Percentiles rank a stretch among this genome's conserved stretches.
Evolutionary conservation across 2,329 filamentous ascomycete genomes (phyloP).

Genomic region (Colletotrichum orbiculare): DNA sequence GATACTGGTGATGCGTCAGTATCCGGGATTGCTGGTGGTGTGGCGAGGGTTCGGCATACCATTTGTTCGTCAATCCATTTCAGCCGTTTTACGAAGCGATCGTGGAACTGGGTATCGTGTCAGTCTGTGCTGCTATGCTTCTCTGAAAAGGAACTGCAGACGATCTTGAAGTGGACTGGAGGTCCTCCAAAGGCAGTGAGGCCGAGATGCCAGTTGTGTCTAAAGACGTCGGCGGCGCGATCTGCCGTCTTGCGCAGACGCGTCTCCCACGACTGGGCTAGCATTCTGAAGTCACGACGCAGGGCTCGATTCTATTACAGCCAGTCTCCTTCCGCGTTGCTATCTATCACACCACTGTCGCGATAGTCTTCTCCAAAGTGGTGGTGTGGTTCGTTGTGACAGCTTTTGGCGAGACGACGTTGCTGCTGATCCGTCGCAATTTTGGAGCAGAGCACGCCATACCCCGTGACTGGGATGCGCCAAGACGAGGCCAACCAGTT

Average conservation of each 20-base stretch:
- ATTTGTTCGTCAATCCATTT: slow-evolving; percentile 74
- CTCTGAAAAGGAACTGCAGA: slow-evolving; percentile 38
- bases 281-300: not conserved
- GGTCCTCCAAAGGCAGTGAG: slow-evolving; percentile 73
- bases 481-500: slow-evolving; percentile 20
- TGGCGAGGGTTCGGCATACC: slow-evolving; percentile 47
- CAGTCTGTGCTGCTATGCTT: not conserved
- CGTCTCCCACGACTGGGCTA: slow-evolving; percentile 5
- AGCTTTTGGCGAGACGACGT: too few species aligned
- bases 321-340: too few species aligned
- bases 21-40: not conserved
- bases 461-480: slow-evolving; percentile 17
- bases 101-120: slow-evolving; percentile 55
- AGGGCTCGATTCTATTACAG: too few species aligned
- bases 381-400: too few species aligned
- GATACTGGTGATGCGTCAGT: slow-evolving; percentile 60
- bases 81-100: slow-evolving; percentile 67
- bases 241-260: slow-evolving; percentile 4
- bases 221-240: slow-evolving; percentile 9
- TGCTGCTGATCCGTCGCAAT: not conserved
- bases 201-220: slow-evolving; percentile 65
- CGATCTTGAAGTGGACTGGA: slow-evolving; percentile 74
- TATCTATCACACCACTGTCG: too few species aligned
- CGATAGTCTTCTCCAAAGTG: too few species aligned
- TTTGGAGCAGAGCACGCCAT: slow-evolving; percentile 25